phyloP scores from a whole-genome alignment of 805 yeast genomes.

The Suhomyces kilbournensis region DNA sequence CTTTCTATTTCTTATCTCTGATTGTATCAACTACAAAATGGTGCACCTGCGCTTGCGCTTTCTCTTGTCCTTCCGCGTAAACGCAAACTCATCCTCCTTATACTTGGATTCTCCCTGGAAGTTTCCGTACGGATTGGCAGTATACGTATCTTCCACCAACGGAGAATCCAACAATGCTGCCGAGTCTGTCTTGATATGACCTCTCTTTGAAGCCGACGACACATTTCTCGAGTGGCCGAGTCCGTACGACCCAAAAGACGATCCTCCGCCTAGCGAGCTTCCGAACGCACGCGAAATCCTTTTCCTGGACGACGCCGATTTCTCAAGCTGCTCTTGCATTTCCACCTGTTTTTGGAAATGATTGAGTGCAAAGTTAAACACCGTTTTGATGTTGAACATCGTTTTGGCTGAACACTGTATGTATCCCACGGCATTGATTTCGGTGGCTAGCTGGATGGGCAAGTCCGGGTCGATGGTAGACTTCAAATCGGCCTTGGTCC shows the following conservation, averaged over 20 bases:
- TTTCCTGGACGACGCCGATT: conserved; percentile 26
- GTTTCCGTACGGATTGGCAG: conserved; percentile 35
- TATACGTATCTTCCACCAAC: conserved; percentile 36
- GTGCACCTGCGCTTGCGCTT: conserved; percentile 33
- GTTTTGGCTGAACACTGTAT: conserved; percentile 77
- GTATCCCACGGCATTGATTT: conserved; percentile 67
- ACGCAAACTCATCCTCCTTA: conserved; percentile 42
- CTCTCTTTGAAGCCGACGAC: conserved; percentile 24
- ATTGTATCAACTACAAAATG: conserved; percentile 27
- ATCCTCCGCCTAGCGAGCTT: conserved; percentile 7
- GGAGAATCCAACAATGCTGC: conserved; percentile 39
- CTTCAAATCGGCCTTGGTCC: conserved; percentile 69
- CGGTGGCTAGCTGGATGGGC: conserved; percentile 53
- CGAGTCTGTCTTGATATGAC: conserved; percentile 39
- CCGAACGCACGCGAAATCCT: conserved; percentile 34
- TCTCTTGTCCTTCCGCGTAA: conserved; percentile 29
- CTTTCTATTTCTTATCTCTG: too few species aligned
- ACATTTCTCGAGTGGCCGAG: conserved; percentile 19
- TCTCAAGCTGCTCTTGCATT: conserved; percentile 36
- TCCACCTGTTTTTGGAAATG: conserved; percentile 40
- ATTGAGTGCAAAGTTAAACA: conserved; percentile 61
- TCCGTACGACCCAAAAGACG: conserved; percentile 9
- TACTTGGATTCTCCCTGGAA: conserved; percentile 20
- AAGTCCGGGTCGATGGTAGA: conserved; percentile 40
- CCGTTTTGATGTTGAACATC: conserved; percentile 61